A percentile compares a stretch with the other conserved stretches of the same genome.
Evolutionary conservation across 2,329 filamentous ascomycete species (phyloP).

Genomic region (Fusarium falciforme): DNA sequence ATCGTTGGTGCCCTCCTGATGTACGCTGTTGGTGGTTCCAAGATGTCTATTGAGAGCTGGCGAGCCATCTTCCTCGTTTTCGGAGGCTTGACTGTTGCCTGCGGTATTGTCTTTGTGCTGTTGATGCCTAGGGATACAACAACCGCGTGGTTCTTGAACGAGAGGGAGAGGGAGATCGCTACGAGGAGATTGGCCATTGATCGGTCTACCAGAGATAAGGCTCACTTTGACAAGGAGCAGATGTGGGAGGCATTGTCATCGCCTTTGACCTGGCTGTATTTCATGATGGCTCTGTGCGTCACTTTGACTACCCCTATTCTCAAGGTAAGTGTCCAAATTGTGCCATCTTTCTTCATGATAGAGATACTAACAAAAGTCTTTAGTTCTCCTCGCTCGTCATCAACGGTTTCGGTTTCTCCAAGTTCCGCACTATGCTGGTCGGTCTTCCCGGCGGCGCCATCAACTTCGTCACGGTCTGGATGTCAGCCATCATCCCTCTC

Average conservation of each 20-base stretch:
- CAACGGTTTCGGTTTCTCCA: conserved; percentile 19
- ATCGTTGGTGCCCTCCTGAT: conserved; percentile 45
- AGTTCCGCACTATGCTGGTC: conserved; percentile 24
- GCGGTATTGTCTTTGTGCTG: conserved; percentile 13
- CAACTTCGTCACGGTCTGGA: conserved; percentile 35
- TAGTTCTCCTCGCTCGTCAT: conserved; percentile 26
- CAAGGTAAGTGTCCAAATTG: conserved; percentile 11
- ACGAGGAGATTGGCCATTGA: conserved; percentile 33
- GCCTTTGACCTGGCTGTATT: conserved; percentile 27
- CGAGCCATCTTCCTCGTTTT: conserved; percentile 34
- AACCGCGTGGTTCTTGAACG: conserved; percentile 34
- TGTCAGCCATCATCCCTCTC: conserved; percentile 31
- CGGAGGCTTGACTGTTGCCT: conserved; percentile 23
- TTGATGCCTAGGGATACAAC: conserved; percentile 25
- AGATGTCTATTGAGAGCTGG: conserved; percentile 30
- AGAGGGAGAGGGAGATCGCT: conserved; percentile 28
- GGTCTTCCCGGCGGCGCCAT: conserved; percentile 20
- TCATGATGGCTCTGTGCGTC: conserved; percentile 37
- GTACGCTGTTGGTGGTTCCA: conserved; percentile 39
- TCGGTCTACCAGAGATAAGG: conserved; percentile 21
- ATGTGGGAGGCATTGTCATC: conserved; percentile 31
- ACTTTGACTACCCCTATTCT: conserved; percentile 37
- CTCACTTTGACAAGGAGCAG: conserved; percentile 30
- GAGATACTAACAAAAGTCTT: not conserved
- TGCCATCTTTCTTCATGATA: no score